Evolutionary conservation across 345 rosid genomes (phyloP).

Genomic region (Jatropha curcas): DNA sequence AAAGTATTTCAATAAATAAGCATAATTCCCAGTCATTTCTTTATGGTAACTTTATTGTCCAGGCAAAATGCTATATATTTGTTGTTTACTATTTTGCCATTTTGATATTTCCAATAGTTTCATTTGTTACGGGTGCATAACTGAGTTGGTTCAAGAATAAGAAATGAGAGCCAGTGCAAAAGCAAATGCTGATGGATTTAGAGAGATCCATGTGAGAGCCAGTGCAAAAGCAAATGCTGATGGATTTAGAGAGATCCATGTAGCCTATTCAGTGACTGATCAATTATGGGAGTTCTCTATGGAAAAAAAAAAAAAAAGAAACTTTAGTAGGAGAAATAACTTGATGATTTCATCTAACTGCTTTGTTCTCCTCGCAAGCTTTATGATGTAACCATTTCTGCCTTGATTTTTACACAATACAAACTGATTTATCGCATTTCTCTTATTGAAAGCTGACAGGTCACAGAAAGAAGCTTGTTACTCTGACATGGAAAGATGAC

Average conservation of each 20-base stretch:
- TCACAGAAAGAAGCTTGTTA: constrained; percentile 59
- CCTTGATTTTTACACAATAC: background rate
- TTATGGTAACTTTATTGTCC: background rate
- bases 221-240: background rate
- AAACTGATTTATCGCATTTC: constrained; percentile 15
- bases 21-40: background rate
- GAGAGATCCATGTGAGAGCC: background rate
- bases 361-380: background rate
- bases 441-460: constrained; percentile 72
- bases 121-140: background rate
- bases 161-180: background rate
- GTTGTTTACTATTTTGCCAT: background rate
- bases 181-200: background rate
- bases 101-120: too few species aligned
- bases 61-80: background rate
- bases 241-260: background rate
- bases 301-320: background rate
- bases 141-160: background rate
- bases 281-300: background rate
- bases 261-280: background rate
- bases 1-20: background rate
- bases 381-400: background rate
- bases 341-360: background rate
- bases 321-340: background rate
- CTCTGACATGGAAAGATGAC: constrained; percentile 54